Base-by-base conservation (phyloP, 768 basidiomycete genomes). In the Strobilomyces dryophilus region DNA sequence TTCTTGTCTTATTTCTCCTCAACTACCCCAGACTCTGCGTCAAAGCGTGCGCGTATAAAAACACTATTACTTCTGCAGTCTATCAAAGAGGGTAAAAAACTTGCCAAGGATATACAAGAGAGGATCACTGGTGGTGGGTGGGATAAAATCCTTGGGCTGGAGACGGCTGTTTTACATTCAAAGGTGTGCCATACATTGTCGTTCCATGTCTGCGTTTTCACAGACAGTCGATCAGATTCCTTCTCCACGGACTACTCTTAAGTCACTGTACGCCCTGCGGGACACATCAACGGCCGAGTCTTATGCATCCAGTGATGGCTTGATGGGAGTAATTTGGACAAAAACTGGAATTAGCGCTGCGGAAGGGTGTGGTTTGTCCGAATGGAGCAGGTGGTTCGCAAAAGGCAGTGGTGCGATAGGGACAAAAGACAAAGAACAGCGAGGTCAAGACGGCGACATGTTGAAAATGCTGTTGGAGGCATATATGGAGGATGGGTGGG, bases 301-400 rank as follows among this genome's bases (percentile, higher is more conserved):
- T 5, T 97, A 94, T 68, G 95, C 94, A 61, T 79, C 86, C 1
- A 80, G 87, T 31, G 85, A 84, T 17, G 92, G 94, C 5, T 80
- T 82, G 37, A 47, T 37, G 1, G 66, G 66, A 20, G 79, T 95
- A 21, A 72, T 97, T 84, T 36, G 82, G 78, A 21, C 78, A 75
- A 62, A 79, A 74, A 18, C 64, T 60, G 45, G 73, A 71, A 12
- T 70, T 84, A 61, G 80, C 76, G 61, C 71, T 70, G 41, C 89
- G 79, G 88, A 79, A 75, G 12, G 71, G 57, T 53, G 71, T 73
- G 47, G 68, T 80, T 24, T 79, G 79, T 51, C 71, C 61, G 63
- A 61, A 47, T 70, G 64, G 67, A 64, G 43, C 32, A 56, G 39
- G 51, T 69, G 59, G 65, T 71, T 70, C 8, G 52, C 53, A 76